Percentiles rank a stretch among this genome's conserved stretches.
Evolutionary conservation across 2,329 filamentous ascomycete species (phyloP).

Genomic region (Geosmithia morbida): DNA sequence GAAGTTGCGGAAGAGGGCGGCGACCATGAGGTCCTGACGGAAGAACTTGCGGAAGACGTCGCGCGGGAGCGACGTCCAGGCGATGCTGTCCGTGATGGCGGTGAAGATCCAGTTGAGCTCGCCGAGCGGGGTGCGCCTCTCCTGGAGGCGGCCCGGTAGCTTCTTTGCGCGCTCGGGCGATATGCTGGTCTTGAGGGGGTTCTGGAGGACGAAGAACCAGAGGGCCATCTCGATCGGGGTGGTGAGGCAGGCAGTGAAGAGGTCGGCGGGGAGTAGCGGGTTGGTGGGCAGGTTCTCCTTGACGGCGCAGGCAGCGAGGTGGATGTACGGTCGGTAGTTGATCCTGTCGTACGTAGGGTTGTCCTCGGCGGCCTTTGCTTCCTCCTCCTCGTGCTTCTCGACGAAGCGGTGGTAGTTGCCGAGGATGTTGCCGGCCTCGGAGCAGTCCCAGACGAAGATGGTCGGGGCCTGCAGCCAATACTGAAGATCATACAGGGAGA

Average conservation of each 20-base stretch:
- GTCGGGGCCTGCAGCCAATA: slow-evolving; percentile 92
- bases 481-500: slow-evolving; percentile 89
- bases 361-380: slow-evolving; percentile 57
- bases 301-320: slow-evolving; percentile 79
- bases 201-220: slow-evolving; percentile 91
- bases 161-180: slow-evolving; percentile 74
- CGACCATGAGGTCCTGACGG: slow-evolving; percentile 96
- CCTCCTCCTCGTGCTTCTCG: slow-evolving; percentile 86
- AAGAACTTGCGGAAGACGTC: slow-evolving; percentile 94
- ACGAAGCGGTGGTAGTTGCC: slow-evolving; percentile 90
- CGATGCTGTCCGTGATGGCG: slow-evolving; percentile 95
- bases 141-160: slow-evolving; percentile 81
- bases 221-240: slow-evolving; percentile 96
- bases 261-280: slow-evolving; percentile 78
- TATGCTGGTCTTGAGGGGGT: slow-evolving; percentile 55
- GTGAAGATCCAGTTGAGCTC: slow-evolving; percentile 99
- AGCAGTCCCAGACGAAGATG: slow-evolving; percentile 96
- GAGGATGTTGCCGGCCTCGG: slow-evolving; percentile 89
- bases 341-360: slow-evolving; percentile 79
- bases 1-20: slow-evolving; percentile 91
- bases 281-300: slow-evolving; percentile 93
- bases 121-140: slow-evolving; percentile 82
- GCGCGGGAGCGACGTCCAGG: slow-evolving; percentile 88
- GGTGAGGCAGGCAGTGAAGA: slow-evolving; percentile 91
- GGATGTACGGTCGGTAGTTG: slow-evolving; percentile 57